A percentile compares a stretch with the other conserved stretches of the same genome.
These are phyloP conservation scores for Paspalum notatum DNA, from an alignment of 176 grass and related monocot species.

Conservation along the genomic window DNA sequence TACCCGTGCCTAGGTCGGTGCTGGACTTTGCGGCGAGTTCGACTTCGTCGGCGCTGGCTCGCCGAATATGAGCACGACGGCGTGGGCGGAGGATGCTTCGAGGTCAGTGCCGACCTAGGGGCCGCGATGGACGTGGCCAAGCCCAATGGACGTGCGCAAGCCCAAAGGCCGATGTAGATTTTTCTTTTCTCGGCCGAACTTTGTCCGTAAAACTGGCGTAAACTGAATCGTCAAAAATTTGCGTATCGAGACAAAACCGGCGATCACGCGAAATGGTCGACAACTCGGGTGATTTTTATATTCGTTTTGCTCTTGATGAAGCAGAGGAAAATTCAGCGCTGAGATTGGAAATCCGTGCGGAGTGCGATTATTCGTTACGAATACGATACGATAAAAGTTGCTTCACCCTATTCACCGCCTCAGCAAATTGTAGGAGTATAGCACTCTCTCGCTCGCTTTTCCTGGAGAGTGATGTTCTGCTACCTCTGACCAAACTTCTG, in stretches of 20 bases:
- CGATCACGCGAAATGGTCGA: no score
- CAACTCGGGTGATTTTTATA: background rate
- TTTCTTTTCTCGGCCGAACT: no score
- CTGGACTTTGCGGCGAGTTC: background rate
- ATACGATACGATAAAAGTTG: background rate
- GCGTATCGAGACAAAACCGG: no score
- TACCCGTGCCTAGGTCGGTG: slow-evolving; percentile 2
- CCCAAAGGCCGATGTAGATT: slow-evolving; percentile 42
- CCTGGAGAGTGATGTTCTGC: background rate
- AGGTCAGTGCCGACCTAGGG: slow-evolving; percentile 23
- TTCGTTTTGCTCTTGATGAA: background rate
- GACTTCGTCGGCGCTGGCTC: slow-evolving; percentile 4
- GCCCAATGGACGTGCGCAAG: background rate
- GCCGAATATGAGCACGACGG: background rate
- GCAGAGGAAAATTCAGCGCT: background rate
- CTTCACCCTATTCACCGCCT: background rate
- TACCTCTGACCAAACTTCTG: background rate
- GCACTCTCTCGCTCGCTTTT: background rate
- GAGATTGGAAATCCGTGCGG: background rate
- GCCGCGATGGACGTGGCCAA: background rate
- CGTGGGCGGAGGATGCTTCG: slow-evolving; percentile 26
- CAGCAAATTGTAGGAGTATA: background rate
- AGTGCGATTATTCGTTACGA: background rate
- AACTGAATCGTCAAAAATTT: no score
- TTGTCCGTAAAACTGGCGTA: no score